These are phyloP conservation scores for Suillus weaverae DNA, from an alignment of 768 basidiomycete species.

Conservation along the genomic window DNA sequence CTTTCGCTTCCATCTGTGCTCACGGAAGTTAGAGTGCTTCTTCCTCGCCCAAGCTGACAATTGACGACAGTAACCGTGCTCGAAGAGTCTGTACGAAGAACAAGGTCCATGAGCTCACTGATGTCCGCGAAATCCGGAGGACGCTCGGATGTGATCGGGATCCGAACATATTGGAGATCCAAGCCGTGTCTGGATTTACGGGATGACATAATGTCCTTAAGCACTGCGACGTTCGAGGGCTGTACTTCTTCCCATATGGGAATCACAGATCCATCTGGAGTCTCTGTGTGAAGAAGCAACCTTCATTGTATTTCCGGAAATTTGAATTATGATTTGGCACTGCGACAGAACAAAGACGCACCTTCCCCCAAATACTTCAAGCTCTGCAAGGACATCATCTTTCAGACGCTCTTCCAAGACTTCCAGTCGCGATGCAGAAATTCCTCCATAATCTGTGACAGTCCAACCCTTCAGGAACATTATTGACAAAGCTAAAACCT, in stretches of 20 bases:
- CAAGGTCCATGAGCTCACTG: slow-evolving; percentile 75
- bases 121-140: slow-evolving; percentile 75
- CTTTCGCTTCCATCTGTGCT: slow-evolving; percentile 21
- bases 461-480: background rate
- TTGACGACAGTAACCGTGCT: slow-evolving; percentile 88
- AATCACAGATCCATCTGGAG: slow-evolving; percentile 80
- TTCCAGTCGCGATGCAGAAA: slow-evolving; percentile 87
- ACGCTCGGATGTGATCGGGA: slow-evolving; percentile 92
- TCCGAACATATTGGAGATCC: slow-evolving; percentile 74
- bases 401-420: slow-evolving; percentile 87
- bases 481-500: background rate
- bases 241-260: slow-evolving; percentile 94
- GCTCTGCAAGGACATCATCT: slow-evolving; percentile 83
- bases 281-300: slow-evolving; percentile 88
- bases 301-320: slow-evolving; percentile 34
- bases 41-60: slow-evolving; percentile 90
- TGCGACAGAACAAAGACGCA: slow-evolving; percentile 27
- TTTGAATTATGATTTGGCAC: slow-evolving; percentile 3
- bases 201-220: slow-evolving; percentile 85
- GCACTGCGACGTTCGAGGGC: slow-evolving; percentile 66
- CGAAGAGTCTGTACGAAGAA: slow-evolving; percentile 64
- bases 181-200: slow-evolving; percentile 46
- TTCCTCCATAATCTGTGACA: slow-evolving; percentile 86
- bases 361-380: slow-evolving; percentile 83
- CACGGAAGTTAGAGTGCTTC: slow-evolving; percentile 89